Conservation (phyloP, 139 green algal species). For the Klebsormidium nitens region DNA sequence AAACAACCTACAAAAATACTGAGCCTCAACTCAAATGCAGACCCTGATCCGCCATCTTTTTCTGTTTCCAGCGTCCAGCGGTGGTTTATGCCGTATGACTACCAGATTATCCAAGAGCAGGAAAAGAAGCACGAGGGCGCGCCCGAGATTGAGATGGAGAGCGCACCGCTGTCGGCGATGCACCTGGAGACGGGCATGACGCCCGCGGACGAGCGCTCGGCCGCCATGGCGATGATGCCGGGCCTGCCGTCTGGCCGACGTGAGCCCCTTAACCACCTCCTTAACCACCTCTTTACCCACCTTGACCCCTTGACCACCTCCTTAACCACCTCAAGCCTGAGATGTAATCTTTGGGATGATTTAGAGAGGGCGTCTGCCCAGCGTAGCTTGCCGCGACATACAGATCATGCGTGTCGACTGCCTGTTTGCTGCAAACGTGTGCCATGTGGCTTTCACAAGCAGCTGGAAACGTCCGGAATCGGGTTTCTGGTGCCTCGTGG, state of each 20-base stretch:
- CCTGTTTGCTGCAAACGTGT: too few species aligned
- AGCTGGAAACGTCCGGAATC: too few species aligned
- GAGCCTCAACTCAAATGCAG: background rate
- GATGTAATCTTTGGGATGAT: too few species aligned
- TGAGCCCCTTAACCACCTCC: background rate
- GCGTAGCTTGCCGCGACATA: too few species aligned
- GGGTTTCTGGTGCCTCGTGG: too few species aligned
- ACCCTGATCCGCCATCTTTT: background rate
- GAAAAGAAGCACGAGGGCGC: slow-evolving; percentile 13
- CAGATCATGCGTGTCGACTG: too few species aligned
- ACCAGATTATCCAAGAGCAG: slow-evolving; percentile 39
- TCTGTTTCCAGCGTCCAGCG: slow-evolving; percentile 16
- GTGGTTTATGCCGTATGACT: slow-evolving; percentile 26
- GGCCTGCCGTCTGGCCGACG: background rate
- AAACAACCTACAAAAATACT: background rate
- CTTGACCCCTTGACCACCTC: background rate
- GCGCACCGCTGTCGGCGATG: too few species aligned
- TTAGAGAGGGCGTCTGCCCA: too few species aligned
- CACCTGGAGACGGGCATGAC: background rate
- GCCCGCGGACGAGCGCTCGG: background rate
- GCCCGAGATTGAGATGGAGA: slow-evolving; percentile 6
- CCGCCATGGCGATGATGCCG: background rate
- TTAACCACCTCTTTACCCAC: background rate
- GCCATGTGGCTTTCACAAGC: too few species aligned
- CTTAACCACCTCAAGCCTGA: too few species aligned